Conservation (phyloP, 2,329 filamentous ascomycete genomes). For the Phialophora macrospora region DNA sequence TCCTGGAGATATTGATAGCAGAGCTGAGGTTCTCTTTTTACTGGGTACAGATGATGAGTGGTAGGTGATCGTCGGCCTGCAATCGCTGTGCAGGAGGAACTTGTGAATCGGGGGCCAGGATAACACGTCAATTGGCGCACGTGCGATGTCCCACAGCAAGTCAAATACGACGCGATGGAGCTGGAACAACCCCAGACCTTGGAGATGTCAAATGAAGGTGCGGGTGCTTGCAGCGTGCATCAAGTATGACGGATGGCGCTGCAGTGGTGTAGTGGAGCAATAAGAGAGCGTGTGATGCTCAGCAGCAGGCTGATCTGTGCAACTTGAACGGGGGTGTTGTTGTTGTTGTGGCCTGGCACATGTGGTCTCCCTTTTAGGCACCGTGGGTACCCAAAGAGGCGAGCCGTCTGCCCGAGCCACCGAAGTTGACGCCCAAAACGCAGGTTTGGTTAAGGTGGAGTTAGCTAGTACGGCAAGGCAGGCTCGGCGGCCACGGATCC, state of each 20-base stretch:
- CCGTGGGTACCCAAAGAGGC: neutral
- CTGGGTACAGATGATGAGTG: conserved; percentile 1
- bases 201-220: conserved; percentile 8
- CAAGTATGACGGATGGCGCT: neutral
- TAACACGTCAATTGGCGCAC: conserved; percentile 30
- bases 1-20: conserved; percentile 14
- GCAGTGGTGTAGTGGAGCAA: neutral
- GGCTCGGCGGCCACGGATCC: neutral
- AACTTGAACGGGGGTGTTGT: neutral
- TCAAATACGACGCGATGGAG: conserved; percentile 8
- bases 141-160: conserved; percentile 19
- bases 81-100: conserved; percentile 8
- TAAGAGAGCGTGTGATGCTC: neutral
- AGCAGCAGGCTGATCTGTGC: conserved; percentile 2
- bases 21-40: conserved; percentile 3
- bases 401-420: conserved; percentile 1
- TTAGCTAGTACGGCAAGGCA: neutral
- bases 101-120: conserved; percentile 11
- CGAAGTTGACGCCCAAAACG: neutral
- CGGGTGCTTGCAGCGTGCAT: conserved; percentile 3
- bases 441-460: neutral
- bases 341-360: conserved; percentile 1
- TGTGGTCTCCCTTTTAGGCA: neutral
- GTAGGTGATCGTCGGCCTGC: conserved; percentile 6
- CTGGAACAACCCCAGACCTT: conserved; percentile 9